Evolutionary conservation across 306 rosid genomes (phyloP).

Genomic region (Sechiopsis laciniata): DNA sequence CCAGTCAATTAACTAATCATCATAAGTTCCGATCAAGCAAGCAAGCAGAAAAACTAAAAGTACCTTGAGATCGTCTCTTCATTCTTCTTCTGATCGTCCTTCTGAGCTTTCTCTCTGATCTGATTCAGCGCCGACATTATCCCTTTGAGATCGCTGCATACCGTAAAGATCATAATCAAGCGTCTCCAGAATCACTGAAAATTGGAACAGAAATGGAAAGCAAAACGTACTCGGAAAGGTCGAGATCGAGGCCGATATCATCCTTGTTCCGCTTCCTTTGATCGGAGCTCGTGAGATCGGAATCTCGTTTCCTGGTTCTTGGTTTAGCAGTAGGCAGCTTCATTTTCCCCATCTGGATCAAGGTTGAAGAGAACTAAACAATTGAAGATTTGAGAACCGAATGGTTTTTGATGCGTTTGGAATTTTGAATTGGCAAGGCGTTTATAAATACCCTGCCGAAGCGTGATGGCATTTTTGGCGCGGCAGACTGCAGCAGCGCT

Average conservation of each 20-base stretch:
- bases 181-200: slow-evolving; percentile 4
- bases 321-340: slow-evolving; percentile 52
- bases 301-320: slow-evolving; percentile 39
- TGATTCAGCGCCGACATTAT: slow-evolving; percentile 72
- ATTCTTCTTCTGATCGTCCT: slow-evolving; percentile 90
- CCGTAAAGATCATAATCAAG: slow-evolving; percentile 19
- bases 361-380: neutral
- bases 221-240: slow-evolving; percentile 55
- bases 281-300: slow-evolving; percentile 38
- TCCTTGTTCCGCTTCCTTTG: slow-evolving; percentile 39
- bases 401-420: neutral
- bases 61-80: slow-evolving; percentile 92
- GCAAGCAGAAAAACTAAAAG: neutral
- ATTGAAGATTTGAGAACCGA: neutral
- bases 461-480: neutral
- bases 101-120: slow-evolving; percentile 74
- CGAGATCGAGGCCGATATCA: slow-evolving; percentile 51
- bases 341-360: neutral
- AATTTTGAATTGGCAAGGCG: neutral
- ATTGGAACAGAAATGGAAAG: neutral
- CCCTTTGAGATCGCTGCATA: slow-evolving; percentile 72
- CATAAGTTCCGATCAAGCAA: neutral
- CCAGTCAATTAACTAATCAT: neutral
- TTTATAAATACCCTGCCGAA: neutral
- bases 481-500: neutral